A percentile compares a stretch with the other conserved stretches of the same genome.
These are phyloP conservation scores for Chalciporus sp. DNA, from an alignment of 1,284 basidiomycete genomes.

Conservation along the genomic window DNA sequence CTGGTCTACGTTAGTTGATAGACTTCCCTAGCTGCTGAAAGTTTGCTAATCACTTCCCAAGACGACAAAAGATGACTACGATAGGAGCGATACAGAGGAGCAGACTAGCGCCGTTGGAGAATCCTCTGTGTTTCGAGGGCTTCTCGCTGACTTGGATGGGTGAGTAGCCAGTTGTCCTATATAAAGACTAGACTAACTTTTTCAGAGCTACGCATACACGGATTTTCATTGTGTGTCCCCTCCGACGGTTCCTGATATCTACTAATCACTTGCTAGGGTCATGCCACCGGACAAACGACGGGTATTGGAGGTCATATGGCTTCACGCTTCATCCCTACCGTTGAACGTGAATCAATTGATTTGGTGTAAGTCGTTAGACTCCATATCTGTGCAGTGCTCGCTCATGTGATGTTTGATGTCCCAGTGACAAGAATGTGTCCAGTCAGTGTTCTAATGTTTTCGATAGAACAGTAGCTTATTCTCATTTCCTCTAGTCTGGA, in stretches of 20 bases:
- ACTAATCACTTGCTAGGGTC: conserved; percentile 48
- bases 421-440: conserved; percentile 70
- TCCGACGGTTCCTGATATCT: background rate
- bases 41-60: conserved; percentile 26
- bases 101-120: conserved; percentile 51
- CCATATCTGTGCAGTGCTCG: too few relatives aligned
- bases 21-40: background rate
- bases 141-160: conserved; percentile 83
- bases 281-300: conserved; percentile 87
- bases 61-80: conserved; percentile 87
- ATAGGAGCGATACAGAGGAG: conserved; percentile 67
- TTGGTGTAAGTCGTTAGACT: too few relatives aligned
- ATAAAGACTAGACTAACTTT: too few relatives aligned
- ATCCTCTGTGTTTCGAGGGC: conserved; percentile 79
- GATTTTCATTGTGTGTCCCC: conserved; percentile 68
- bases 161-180: too few relatives aligned
- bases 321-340: conserved; percentile 92
- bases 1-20: conserved; percentile 75
- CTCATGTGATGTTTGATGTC: too few relatives aligned
- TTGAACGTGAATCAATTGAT: conserved; percentile 94
- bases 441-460: conserved; percentile 41
- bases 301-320: conserved; percentile 76
- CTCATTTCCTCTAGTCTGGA: background rate
- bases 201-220: conserved; percentile 45
- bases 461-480: background rate